These are phyloP conservation scores for Wickerhamiella brachini DNA, from an alignment of 805 yeast genomes.

Conservation along the genomic window DNA sequence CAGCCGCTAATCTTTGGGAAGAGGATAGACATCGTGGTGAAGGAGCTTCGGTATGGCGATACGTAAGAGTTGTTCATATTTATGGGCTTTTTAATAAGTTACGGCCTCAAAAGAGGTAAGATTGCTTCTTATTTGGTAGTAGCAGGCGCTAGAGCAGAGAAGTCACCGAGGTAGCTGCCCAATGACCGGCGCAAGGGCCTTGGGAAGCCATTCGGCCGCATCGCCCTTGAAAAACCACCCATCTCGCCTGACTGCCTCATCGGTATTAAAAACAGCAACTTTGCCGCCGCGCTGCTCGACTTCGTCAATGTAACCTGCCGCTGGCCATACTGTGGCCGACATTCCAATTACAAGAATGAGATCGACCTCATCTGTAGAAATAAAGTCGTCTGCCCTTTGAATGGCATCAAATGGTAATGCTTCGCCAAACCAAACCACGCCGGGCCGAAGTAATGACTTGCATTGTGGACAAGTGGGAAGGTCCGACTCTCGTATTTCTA, in stretches of 20 bases:
- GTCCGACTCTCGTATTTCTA: slow-evolving; percentile 31
- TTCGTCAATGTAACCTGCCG: slow-evolving; percentile 77
- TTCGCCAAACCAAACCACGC: slow-evolving; percentile 95
- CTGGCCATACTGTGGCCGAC: slow-evolving; percentile 80
- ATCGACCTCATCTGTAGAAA: slow-evolving; percentile 45
- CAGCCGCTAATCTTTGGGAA: no score
- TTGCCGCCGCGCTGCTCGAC: slow-evolving; percentile 61
- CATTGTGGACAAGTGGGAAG: slow-evolving; percentile 74
- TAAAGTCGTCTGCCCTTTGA: slow-evolving; percentile 56
- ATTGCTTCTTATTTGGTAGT: no score
- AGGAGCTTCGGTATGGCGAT: no score
- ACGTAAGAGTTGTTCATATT: no score
- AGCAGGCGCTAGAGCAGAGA: not conserved
- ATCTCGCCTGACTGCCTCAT: slow-evolving; percentile 25
- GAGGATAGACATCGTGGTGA: no score
- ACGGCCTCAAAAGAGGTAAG: no score
- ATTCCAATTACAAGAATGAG: slow-evolving; percentile 75
- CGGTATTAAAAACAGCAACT: slow-evolving; percentile 67
- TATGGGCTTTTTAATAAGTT: no score
- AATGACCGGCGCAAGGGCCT: slow-evolving; percentile 39
- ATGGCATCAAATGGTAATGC: slow-evolving; percentile 52
- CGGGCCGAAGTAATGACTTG: slow-evolving; percentile 58
- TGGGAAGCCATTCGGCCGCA: slow-evolving; percentile 57
- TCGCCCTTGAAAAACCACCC: slow-evolving; percentile 72
- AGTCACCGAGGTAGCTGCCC: not conserved